Conservation (phyloP, 2,329 filamentous ascomycete genomes). For the Diaporthe sp. region DNA sequence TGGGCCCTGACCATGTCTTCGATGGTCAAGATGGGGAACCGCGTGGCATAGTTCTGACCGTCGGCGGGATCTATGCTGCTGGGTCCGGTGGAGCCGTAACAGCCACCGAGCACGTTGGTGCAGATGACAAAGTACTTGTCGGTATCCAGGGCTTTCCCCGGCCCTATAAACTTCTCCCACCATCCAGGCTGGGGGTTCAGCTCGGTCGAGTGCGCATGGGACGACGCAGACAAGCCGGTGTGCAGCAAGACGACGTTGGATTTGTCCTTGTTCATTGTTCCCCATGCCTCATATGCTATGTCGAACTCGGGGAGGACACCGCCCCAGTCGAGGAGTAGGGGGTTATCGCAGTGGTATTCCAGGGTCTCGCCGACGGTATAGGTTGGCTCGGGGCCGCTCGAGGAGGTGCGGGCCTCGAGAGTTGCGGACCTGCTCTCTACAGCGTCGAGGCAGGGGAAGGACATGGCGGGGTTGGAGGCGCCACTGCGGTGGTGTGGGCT, state of each 20-base stretch:
- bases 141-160: conserved; percentile 86
- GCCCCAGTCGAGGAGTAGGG: conserved; percentile 92
- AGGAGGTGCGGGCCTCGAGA: conserved; percentile 72
- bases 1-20: conserved; percentile 98
- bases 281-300: conserved; percentile 95
- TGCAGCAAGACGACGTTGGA: conserved; percentile 93
- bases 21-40: conserved; percentile 95
- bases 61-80: conserved; percentile 89
- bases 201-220: conserved; percentile 93
- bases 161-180: conserved; percentile 99
- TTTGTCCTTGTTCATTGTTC: conserved; percentile 79
- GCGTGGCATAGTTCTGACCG: conserved; percentile 88
- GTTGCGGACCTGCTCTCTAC: conserved; percentile 81
- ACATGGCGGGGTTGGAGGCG: conserved; percentile 84
- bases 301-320: conserved; percentile 90
- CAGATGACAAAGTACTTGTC: conserved; percentile 93
- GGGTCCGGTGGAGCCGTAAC: conserved; percentile 94
- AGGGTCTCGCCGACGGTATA: conserved; percentile 92
- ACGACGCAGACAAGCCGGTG: conserved; percentile 95
- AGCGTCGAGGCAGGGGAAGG: conserved; percentile 90
- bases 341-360: conserved; percentile 77
- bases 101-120: conserved; percentile 96
- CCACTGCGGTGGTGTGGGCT: conserved; percentile 42
- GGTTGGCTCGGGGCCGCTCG: conserved; percentile 88
- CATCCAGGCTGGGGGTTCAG: conserved; percentile 89